Base-by-base conservation (phyloP, 208 protist species). In the Vickermania ingenoplastis region DNA sequence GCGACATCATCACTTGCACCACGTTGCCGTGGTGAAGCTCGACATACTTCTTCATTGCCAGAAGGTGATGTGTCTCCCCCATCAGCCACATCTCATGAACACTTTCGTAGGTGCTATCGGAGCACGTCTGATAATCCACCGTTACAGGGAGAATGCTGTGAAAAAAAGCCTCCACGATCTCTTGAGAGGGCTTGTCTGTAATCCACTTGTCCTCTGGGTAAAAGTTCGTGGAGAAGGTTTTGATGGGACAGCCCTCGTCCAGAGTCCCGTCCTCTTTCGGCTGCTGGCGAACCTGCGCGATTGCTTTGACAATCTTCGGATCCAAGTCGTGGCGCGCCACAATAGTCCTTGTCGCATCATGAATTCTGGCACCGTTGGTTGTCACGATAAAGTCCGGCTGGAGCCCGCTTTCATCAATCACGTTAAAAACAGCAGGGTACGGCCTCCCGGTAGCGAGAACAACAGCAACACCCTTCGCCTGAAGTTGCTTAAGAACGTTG, bases 391-490 rank as follows among this genome's bases (percentile, higher is more conserved):
- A 80, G 51, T 60, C 63, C 1, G 69, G 69, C 2, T 73, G 48
- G 3, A 80, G 29, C 4, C 65, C 69, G 31, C 69, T 75, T 14
- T 60, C 61, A 1, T 71, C 53, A 28, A 80, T 29, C 5, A 57
- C 61, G 54, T 50, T 51, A 54, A 80, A 68, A 0, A 80, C 73
- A 71, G 73, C 73, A 1, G 65, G 53, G 48, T 69, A 64, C 2
- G 73, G 61, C 3, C 73, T 62, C 4, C 73, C 73, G 17, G 73
- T 75, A 51, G 66, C 69, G 28, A 81, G 53, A 36, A 76, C 63
- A 29, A 81, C 53, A 36, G 28, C 53, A 53, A 81, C 57, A 11
- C 45, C 36, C 22, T 54, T 28, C 31, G 56, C 28, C 24, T 53
- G 14, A 3, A 81, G 59, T 14, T 59, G 31, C 25, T 61, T 60